Base-by-base conservation (phyloP, 2,329 filamentous ascomycete species). In the Verticillium tricorpus region DNA sequence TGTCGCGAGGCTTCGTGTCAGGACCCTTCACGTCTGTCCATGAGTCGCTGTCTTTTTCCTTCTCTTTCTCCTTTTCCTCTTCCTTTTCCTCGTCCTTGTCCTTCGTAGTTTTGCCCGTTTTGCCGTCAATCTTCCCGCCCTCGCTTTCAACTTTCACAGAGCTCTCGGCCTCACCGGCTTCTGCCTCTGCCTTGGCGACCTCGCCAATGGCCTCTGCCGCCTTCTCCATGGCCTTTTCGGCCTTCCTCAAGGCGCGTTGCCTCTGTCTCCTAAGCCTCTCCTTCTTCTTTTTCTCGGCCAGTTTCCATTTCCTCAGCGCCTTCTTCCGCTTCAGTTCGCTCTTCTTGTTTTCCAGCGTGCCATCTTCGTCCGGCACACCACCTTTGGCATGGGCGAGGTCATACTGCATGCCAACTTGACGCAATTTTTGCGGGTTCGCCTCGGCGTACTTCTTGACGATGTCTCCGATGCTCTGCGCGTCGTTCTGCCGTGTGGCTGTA, bases 381-480 rank as follows among this genome's bases (percentile, higher is more conserved):
- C 83, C 85, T 66, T 86, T 87, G 17, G 82, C 80, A 66, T 87
- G 83, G 0, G 86, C 85, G 17, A 87, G 77, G 62, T 89, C 86
- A 63, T 87, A 87, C 34, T 83, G 83, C 61, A 85, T 75, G 0
- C 84, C 86, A 14, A 85, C 80, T 60, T 83, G 77, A 2, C 86
- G 76, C 3, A 92, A 77, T 70, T 92, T 92, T 66, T 89, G 85
- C 1, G 88, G 86, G 39, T 79, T 79, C 9, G 65, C 68, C 52
- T 77, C 74, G 5, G 74, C 76, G 7, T 69, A 71, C 9, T 77
- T 76, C 17, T 80, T 80, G 45, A 91, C 84, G 0, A 87, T 81
- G 35, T 89, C 81, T 63, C 89, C 85, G 0, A 87, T 81, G 0
- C 83, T 82, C 1, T 77, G 75, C 2, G 73, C 69, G 14, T 25